Conservation (phyloP, 2,329 filamentous ascomycete genomes). For the Sarocladium brachiariae region DNA sequence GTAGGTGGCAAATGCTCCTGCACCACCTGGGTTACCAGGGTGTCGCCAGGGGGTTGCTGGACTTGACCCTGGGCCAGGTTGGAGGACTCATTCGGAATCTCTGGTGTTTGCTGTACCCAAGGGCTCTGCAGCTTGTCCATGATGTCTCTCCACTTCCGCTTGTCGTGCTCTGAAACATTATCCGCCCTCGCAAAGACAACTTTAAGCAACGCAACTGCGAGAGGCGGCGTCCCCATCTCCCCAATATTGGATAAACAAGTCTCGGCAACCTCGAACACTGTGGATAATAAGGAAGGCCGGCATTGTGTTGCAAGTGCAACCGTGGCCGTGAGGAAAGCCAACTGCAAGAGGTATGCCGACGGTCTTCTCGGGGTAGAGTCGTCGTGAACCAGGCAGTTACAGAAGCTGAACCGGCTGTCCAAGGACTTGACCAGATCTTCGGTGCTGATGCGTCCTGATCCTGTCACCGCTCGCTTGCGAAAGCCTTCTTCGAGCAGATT, state of each 20-base stretch:
- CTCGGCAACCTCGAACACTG: conserved; percentile 29
- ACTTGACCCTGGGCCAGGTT: not conserved
- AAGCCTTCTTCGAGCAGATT: conserved; percentile 24
- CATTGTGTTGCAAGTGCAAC: conserved; percentile 25
- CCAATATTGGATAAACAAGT: conserved; percentile 26
- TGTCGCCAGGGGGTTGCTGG: not conserved
- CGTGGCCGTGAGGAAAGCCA: conserved; percentile 30
- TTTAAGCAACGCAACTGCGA: conserved; percentile 27
- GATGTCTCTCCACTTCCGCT: conserved; percentile 23
- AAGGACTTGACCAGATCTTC: conserved; percentile 26
- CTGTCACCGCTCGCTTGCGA: conserved; percentile 13
- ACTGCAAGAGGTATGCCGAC: conserved; percentile 29
- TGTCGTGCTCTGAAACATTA: conserved; percentile 27
- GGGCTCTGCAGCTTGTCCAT: conserved; percentile 19
- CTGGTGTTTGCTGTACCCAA: conserved; percentile 14
- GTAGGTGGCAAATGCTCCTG: not conserved
- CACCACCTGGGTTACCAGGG: not conserved
- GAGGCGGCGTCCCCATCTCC: conserved; percentile 25
- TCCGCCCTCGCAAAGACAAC: conserved; percentile 24
- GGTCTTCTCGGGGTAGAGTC: conserved; percentile 27
- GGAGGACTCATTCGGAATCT: conserved; percentile 16
- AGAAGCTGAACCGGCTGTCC: conserved; percentile 29
- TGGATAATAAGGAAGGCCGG: conserved; percentile 29
- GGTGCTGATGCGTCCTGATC: conserved; percentile 14
- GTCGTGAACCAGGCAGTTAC: conserved; percentile 30